Evolutionary conservation across 768 basidiomycete genomes (phyloP), one percentile per base, ranked within the genome.

Genomic region (Phlebiopsis flavidoalba): DNA sequence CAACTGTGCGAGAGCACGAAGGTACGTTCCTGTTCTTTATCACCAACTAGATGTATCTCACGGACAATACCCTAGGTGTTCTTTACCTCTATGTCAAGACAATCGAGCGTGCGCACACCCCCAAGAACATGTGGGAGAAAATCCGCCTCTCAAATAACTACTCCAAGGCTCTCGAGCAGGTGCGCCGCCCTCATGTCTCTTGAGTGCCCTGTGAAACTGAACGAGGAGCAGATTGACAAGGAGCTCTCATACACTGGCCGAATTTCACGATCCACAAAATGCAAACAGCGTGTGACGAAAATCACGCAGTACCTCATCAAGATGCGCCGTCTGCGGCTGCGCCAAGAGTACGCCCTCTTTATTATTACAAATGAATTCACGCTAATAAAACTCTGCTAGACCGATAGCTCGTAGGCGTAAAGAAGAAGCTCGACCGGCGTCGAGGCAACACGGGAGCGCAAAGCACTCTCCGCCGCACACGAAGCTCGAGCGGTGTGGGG

Each of bases 241-340:
- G 93, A 98, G 70, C 83, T 98, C 62, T 95, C 95, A 68, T 98
- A 96, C 73, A 87, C 86, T 35, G 90, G 95, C 57, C 97, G 98
- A 79, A 31, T 31, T 31, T 31, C 26, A 31, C 26, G 26, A 31
- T 31, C 26, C 26, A 31, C 6, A 31, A 98, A 98, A 77, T 98
- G 97, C 84, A 99, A 99, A 80, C 97, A 99, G 76, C 86, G 97
- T 49, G 82, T 98, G 33, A 99, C 97, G 11, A 99, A 98, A 79
- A 98, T 99, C 67, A 98, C 96, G 0, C 97, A 99, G 72, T 98
- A 98, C 71, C 84, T 99, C 64, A 98, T 98, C 74, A 95, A 97
- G 79, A 97, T 98, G 95, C 84, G 96, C 61, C 86, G 91, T 47
- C 75, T 96, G 63, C 91, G 91, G 66, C 79, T 95, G 59, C 86